These are phyloP conservation scores for Gastrolobium bilobum DNA, from an alignment of 306 rosid genomes.

Conservation along the genomic window DNA sequence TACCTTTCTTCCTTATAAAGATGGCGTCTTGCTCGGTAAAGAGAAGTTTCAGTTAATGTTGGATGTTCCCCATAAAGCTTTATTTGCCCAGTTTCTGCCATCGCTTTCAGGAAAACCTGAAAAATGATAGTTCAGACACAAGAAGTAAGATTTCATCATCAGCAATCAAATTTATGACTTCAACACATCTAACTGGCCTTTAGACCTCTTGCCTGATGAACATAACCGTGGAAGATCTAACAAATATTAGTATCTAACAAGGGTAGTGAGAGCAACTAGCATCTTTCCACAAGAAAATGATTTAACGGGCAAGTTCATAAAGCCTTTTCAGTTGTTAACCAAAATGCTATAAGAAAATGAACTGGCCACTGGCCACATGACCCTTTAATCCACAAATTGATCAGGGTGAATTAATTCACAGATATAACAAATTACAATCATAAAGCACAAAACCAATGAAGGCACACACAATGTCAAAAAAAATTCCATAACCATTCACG, in stretches of 20 bases:
- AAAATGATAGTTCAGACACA: constrained; percentile 37
- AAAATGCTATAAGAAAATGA: neutral
- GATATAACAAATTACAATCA: constrained; percentile 1
- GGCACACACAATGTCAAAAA: constrained; percentile 1
- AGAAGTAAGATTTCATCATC: constrained; percentile 27
- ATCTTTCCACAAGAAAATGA: constrained; percentile 22
- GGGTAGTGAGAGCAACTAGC: constrained; percentile 12
- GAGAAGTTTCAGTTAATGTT: constrained; percentile 89
- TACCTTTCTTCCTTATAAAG: constrained; percentile 97
- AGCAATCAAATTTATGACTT: constrained; percentile 32
- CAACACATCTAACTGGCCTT: constrained; percentile 18
- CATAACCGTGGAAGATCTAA: constrained; percentile 26
- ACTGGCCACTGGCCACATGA: constrained; percentile 17
- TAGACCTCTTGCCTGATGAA: constrained; percentile 21
- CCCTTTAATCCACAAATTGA: constrained; percentile 26
- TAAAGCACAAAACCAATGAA: constrained; percentile 37
- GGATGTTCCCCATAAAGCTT: constrained; percentile 89
- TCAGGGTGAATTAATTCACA: constrained; percentile 12
- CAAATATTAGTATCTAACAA: constrained; percentile 12
- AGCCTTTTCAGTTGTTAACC: constrained; percentile 16
- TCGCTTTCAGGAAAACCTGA: constrained; percentile 97
- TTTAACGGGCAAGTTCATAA: neutral
- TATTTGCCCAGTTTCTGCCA: constrained; percentile 95
- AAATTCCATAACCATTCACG: neutral
- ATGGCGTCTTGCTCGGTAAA: constrained; percentile 94